Conservation (phyloP, 371 early-diverging fungal species). For the Parasitella parasitica region DNA sequence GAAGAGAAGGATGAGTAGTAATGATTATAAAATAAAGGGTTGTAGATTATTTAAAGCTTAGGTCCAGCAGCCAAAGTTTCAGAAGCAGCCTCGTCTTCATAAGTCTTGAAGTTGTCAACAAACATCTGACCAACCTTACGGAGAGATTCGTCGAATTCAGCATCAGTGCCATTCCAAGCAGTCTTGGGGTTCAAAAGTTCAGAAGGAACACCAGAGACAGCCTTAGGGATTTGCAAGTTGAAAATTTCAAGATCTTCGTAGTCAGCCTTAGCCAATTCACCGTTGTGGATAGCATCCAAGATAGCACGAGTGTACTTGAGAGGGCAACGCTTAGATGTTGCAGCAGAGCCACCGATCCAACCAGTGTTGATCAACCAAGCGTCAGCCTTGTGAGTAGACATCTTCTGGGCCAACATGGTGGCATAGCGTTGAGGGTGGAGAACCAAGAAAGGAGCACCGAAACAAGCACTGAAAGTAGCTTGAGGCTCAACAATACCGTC, state of each 20-base stretch:
- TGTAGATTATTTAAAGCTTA: slow-evolving; percentile 17
- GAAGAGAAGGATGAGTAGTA: not conserved
- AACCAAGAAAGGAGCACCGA: slow-evolving; percentile 96
- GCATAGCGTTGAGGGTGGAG: slow-evolving; percentile 97
- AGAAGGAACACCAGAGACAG: slow-evolving; percentile 74
- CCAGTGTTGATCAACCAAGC: slow-evolving; percentile 99
- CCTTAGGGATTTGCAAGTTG: slow-evolving; percentile 83
- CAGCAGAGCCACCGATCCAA: slow-evolving; percentile 95
- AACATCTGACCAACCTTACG: slow-evolving; percentile 83
- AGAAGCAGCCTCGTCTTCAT: slow-evolving; percentile 75
- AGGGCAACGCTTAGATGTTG: slow-evolving; percentile 88
- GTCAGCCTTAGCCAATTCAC: slow-evolving; percentile 82
- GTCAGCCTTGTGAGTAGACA: slow-evolving; percentile 83
- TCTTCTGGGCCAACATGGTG: slow-evolving; percentile 94
- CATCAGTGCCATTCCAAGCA: slow-evolving; percentile 78
- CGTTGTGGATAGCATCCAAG: slow-evolving; percentile 94
- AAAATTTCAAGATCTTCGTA: slow-evolving; percentile 84
- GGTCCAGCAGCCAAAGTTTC: slow-evolving; percentile 83
- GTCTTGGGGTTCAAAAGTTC: slow-evolving; percentile 87
- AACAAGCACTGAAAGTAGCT: slow-evolving; percentile 94
- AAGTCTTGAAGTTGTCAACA: slow-evolving; percentile 87
- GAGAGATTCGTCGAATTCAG: slow-evolving; percentile 67
- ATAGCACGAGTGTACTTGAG: slow-evolving; percentile 97
- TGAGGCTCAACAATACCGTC: slow-evolving; percentile 93
- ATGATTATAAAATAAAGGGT: not conserved